Base-by-base conservation (phyloP, 257 asterid genomes). In the Forsythia suspensa region DNA sequence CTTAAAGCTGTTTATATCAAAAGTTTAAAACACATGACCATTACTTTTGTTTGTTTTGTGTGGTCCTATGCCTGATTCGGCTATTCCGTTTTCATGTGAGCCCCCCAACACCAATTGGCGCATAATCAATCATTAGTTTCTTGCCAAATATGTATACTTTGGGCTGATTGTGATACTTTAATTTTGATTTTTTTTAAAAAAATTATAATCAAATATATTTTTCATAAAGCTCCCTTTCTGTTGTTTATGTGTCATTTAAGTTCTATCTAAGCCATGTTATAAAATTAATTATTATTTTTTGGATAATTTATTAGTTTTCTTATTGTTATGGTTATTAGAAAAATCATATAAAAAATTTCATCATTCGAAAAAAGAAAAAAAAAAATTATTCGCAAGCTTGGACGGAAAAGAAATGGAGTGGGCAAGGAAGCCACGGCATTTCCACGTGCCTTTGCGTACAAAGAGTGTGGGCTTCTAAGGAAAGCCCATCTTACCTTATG, bases 401-500 rank as follows among this genome's bases (percentile, higher is more conserved):
- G n/a, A 51, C 15, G 16, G 29, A 2, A 36, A 21, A 36, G 74
- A 63, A 40, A 44, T 70, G 24, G 75, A 72, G 74, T 8, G 80
- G 68, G 80, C 4, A 36, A 72, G 77, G 81, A 80, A 79, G 84
- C 80, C 80, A 86, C 88, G 88, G 72, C 84, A 77, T 29, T 71
- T 71, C 71, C 63, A 43, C 77, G 82, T 52, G 78, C 74, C 80
- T 71, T 16, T 38, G 75, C 5, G 52, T 21, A 9, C 61, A 38
- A 10, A 20, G 24, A 52, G 7, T 5, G 78, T 70, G 82, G 77
- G 80, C 59, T 57, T 71, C 57, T 11, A 5, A 0, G 0, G 21
- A 37, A 77, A 80, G 82, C 82, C 83, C 55, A 77, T 38, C 6
- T 4, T n/a, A 68, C 43, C 76, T 0, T 57, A 15, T 4, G 38